A percentile compares a stretch with the other conserved stretches of the same genome.
phyloP scores from a whole-genome alignment of 768 basidiomycete genomes.

The Russula sp. region DNA sequence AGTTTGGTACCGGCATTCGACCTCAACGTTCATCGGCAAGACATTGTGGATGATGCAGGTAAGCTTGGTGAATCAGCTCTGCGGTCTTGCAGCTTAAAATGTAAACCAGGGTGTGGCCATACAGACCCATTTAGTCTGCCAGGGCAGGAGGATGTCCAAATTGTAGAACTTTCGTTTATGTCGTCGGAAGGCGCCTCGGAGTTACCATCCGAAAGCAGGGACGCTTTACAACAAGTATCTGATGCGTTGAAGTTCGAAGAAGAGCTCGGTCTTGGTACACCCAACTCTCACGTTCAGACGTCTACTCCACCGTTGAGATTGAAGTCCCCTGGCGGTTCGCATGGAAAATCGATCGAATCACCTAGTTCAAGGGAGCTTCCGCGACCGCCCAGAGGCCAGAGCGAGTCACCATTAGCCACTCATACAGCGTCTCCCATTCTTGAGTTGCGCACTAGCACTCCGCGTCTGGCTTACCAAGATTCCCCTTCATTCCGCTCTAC shows the following conservation, averaged over 20 bases:
- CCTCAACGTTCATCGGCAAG: slow-evolving; percentile 21
- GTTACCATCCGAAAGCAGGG: slow-evolving; percentile 17
- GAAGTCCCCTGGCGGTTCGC: slow-evolving; percentile 1
- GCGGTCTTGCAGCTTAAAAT: not conserved
- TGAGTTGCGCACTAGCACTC: not conserved
- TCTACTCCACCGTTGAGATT: slow-evolving; percentile 18
- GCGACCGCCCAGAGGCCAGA: slow-evolving; percentile 9
- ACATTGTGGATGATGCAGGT: slow-evolving; percentile 6
- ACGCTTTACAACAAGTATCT: slow-evolving; percentile 33
- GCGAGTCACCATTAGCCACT: slow-evolving; percentile 14
- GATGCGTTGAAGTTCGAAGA: slow-evolving; percentile 29
- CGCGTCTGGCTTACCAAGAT: not conserved
- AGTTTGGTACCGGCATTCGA: slow-evolving; percentile 32
- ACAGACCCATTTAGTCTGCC: slow-evolving; percentile 27
- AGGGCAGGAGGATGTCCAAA: slow-evolving; percentile 27
- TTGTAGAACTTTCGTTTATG: slow-evolving; percentile 25
- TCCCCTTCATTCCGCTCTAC: slow-evolving; percentile 11
- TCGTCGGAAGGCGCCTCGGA: slow-evolving; percentile 21
- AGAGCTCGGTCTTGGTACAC: slow-evolving; percentile 18
- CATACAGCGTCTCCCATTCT: not conserved
- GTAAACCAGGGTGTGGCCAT: slow-evolving; percentile 24
- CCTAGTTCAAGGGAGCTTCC: slow-evolving; percentile 17
- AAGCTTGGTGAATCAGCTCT: not conserved
- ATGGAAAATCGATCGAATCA: slow-evolving; percentile 5
- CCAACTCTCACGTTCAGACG: slow-evolving; percentile 12